Evolutionary conservation across 2,329 filamentous ascomycete genomes (phyloP).

Genomic region (Phyllosticta citrichinensis): DNA sequence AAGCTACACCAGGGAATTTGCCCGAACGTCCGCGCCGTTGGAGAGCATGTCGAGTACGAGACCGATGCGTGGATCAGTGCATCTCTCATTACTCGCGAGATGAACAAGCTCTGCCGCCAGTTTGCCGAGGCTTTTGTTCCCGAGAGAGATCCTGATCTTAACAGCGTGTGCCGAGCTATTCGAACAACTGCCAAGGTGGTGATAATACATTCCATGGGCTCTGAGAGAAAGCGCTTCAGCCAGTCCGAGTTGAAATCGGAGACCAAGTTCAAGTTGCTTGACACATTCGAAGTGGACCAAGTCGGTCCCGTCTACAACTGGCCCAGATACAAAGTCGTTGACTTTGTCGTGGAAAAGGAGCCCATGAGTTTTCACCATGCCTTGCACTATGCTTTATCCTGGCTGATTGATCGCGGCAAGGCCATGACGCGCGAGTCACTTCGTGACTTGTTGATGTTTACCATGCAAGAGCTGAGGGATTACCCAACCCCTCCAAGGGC

Average conservation of each 20-base stretch:
- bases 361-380: constrained; percentile 96
- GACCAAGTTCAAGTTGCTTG: constrained; percentile 67
- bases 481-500: constrained; percentile 52
- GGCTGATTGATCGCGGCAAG: constrained; percentile 85
- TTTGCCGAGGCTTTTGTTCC: constrained; percentile 79
- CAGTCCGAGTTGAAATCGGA: constrained; percentile 83
- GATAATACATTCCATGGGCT: constrained; percentile 80
- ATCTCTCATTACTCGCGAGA: constrained; percentile 85
- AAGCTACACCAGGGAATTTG: constrained; percentile 97
- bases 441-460: constrained; percentile 59
- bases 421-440: constrained; percentile 60
- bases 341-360: constrained; percentile 79
- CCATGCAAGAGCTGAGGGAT: constrained; percentile 57
- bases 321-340: constrained; percentile 52
- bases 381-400: constrained; percentile 90
- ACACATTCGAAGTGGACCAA: constrained; percentile 69
- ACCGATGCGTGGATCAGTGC: constrained; percentile 97
- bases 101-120: constrained; percentile 83
- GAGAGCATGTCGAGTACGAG: constrained; percentile 96
- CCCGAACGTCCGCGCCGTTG: constrained; percentile 81
- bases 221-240: constrained; percentile 77
- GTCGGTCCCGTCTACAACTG: constrained; percentile 20
- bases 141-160: constrained; percentile 52
- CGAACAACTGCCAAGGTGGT: constrained; percentile 68
- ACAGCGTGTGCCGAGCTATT: constrained; percentile 60